Conservation (phyloP, 306 rosid genomes). For the Alnus rubra region DNA sequence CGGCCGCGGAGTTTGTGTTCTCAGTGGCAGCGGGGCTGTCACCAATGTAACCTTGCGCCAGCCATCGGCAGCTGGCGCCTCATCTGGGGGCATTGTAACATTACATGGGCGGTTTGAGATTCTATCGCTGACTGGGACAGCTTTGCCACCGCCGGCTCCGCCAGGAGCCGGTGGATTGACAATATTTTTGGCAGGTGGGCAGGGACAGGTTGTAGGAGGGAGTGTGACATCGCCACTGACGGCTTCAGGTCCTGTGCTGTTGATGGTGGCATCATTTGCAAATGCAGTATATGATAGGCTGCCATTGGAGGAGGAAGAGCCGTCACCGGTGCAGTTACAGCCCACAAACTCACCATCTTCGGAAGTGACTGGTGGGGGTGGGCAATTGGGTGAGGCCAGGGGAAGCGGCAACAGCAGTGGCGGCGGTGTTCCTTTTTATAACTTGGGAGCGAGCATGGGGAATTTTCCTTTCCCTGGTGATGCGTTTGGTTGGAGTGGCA, state of each 20-base stretch:
- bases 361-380: conserved; percentile 18
- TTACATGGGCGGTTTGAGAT: conserved; percentile 43
- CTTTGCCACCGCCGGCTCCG: conserved; percentile 41
- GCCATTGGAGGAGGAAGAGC: conserved; percentile 36
- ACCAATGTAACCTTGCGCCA: conserved; percentile 38
- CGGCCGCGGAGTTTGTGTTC: conserved; percentile 39
- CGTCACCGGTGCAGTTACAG: neutral
- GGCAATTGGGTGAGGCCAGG: conserved; percentile 6
- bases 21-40: conserved; percentile 37
- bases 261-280: conserved; percentile 45
- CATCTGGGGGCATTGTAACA: conserved; percentile 20
- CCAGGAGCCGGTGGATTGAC: conserved; percentile 37
- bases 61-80: conserved; percentile 16
- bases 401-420: conserved; percentile 10
- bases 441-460: conserved; percentile 32
- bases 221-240: conserved; percentile 35
- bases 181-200: conserved; percentile 33
- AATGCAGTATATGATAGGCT: conserved; percentile 44
- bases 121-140: conserved; percentile 38
- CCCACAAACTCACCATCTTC: conserved; percentile 25
- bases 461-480: conserved; percentile 21
- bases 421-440: conserved; percentile 29
- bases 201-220: conserved; percentile 48
- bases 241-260: conserved; percentile 39
- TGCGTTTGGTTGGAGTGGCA: conserved; percentile 30